Percentiles rank a stretch among this genome's conserved stretches.
phyloP scores from a whole-genome alignment of 2,329 filamentous ascomycete species.

The Phoma sp. region DNA sequence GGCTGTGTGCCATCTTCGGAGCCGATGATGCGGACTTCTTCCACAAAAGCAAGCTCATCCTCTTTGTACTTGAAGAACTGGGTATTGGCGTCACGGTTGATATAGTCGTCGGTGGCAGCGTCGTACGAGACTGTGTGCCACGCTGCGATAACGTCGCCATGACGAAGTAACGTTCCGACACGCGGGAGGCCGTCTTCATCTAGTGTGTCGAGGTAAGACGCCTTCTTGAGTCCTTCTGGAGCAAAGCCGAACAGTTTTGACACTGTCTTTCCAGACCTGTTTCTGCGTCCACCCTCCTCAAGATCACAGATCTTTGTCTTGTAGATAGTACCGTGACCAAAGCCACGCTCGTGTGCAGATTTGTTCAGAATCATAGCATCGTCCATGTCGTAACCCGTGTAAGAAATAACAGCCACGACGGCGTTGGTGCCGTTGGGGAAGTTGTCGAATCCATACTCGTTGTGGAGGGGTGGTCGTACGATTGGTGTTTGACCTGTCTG shows the following conservation, averaged over 20 bases:
- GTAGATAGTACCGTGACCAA: conserved; percentile 95
- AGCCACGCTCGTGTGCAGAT: conserved; percentile 92
- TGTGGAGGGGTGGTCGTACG: conserved; percentile 89
- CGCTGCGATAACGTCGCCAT: conserved; percentile 85
- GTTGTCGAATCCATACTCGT: conserved; percentile 95
- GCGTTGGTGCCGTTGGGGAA: conserved; percentile 97
- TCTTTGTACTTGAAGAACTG: conserved; percentile 96
- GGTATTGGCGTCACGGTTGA: conserved; percentile 85
- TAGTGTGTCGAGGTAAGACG: conserved; percentile 72
- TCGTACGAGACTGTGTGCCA: conserved; percentile 88
- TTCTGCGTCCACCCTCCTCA: conserved; percentile 75
- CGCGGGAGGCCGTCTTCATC: conserved; percentile 88
- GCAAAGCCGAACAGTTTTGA: conserved; percentile 91
- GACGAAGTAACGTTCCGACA: conserved; percentile 76
- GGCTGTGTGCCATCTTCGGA: conserved; percentile 83
- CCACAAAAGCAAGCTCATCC: conserved; percentile 82
- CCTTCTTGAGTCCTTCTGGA: conserved; percentile 74
- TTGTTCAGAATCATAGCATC: conserved; percentile 99
- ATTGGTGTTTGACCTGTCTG: conserved; percentile 97
- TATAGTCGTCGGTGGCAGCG: conserved; percentile 71
- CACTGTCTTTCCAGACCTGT: conserved; percentile 70
- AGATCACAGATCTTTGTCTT: conserved; percentile 94
- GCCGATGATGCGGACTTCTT: conserved; percentile 90
- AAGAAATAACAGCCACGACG: conserved; percentile 96
- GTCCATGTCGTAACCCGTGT: conserved; percentile 99